A percentile compares a stretch with the other conserved stretches of the same genome.
Evolutionary conservation across 202 grass and related monocot species (phyloP).

Genomic region (Bolboschoenoplectus hybrid): DNA sequence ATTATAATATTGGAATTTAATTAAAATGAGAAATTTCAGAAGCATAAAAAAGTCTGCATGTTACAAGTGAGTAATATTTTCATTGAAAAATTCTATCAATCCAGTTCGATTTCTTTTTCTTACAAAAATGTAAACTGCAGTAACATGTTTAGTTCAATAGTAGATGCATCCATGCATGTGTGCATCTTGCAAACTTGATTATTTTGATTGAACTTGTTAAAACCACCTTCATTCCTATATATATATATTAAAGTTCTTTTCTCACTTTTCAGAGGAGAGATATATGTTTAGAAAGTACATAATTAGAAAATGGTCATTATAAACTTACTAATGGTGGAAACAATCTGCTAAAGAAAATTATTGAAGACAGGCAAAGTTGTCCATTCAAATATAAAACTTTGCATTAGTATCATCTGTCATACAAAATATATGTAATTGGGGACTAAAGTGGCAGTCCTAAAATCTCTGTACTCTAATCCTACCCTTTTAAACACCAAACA

Average conservation of each 20-base stretch:
- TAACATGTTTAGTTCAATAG: not conserved
- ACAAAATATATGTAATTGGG: constrained; percentile 28
- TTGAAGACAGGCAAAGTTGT: not conserved
- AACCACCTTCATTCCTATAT: not conserved
- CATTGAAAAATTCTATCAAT: not conserved
- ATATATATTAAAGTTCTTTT: not conserved
- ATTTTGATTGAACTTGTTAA: not conserved
- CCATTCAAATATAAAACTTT: not conserved
- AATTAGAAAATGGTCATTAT: not conserved
- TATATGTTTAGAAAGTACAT: not conserved
- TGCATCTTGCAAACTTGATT: not conserved
- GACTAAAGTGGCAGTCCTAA: not conserved
- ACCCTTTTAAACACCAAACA: not conserved
- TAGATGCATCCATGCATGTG: not conserved
- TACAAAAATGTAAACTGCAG: not conserved
- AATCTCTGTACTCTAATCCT: not conserved
- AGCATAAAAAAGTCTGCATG: not conserved
- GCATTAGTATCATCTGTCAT: not conserved
- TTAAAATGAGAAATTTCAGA: not conserved
- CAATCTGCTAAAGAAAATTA: not conserved
- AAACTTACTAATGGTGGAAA: not conserved
- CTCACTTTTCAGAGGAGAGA: not conserved
- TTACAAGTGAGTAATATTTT: not conserved
- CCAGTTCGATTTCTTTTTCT: not conserved
- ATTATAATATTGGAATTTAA: not conserved